Evolutionary conservation across 169 alveolate species (phyloP), one percentile per base, ranked within the genome.

Genomic region (Plasmodium gallinaceum): DNA sequence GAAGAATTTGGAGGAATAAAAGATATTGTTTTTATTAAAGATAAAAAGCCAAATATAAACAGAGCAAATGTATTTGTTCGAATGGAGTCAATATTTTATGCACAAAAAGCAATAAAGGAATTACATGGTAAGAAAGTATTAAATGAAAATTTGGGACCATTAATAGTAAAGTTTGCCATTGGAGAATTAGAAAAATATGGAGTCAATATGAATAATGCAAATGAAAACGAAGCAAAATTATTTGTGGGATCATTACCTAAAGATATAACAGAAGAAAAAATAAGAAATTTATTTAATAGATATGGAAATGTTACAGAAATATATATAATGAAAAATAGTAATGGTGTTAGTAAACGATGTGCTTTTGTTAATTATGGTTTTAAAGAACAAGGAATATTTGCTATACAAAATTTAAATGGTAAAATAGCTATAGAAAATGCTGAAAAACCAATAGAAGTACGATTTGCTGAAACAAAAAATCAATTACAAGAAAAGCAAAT

Each of bases 231-330:
- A 74, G 97, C 97, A 20, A 96, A 96, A 90, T 86, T 96, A 72
- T 96, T 96, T 83, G 98, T 96, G 22, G 98, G 98, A 5, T 93
- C 97, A 62, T 90, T 96, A 52, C 98, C 98, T 18, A 95, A 93
- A 61, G 90, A 91, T 18, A 92, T 94, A 51, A 83, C 93, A 4
- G 98, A 96, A 76, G 97, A 94, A 32, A 93, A 94, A 71, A 66
- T 96, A 45, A 88, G 94, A 65, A 90, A 92, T 22, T 24, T 96
- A 22, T 96, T 96, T 72, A 89, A 85, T 26, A 92, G 95, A 52
- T 96, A 88, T 92, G 98, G 98, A 42, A 74, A 92, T n/a, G 92
- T 95, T 20, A 95, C 95, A 24, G 98, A 96, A 61, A 96, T 95
- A n/a, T 95, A 94, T 87, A 78, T 96, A 18, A 93, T 96, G 96